A percentile compares a stretch with the other conserved stretches of the same genome.
Evolutionary conservation across 306 rosid species (phyloP).

Genomic region (Datisca glomerata): DNA sequence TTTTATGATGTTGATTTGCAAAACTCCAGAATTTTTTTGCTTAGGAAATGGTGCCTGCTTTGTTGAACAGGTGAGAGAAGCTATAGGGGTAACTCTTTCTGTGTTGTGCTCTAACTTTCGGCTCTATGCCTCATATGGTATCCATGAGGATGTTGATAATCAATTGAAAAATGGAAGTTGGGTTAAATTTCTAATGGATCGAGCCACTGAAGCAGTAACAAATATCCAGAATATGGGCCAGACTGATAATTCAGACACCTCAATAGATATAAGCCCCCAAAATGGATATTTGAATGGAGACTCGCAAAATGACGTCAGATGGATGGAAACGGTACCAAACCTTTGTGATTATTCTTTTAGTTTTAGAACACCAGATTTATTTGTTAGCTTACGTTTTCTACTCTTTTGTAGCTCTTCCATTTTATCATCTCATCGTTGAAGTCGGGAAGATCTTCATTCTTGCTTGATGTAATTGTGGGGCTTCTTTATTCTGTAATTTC

Average conservation of each 20-base stretch:
- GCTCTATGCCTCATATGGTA: constrained; percentile 48
- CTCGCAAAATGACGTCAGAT: constrained; percentile 80
- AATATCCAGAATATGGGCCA: constrained; percentile 70
- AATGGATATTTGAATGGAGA: constrained; percentile 55
- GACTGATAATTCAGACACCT: constrained; percentile 41
- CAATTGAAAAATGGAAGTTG: constrained; percentile 56
- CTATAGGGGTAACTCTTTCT: constrained; percentile 82
- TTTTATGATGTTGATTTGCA: no score
- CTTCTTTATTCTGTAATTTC: constrained; percentile 93
- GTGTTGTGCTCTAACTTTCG: constrained; percentile 82
- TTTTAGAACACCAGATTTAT: constrained; percentile 12
- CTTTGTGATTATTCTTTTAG: constrained; percentile 10
- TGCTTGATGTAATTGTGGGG: constrained; percentile 72
- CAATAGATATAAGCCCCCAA: constrained; percentile 35
- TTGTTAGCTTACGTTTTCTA: constrained; percentile 18
- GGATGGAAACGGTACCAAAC: constrained; percentile 93
- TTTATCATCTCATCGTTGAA: constrained; percentile 80
- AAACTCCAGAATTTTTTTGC: no score
- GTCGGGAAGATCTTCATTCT: constrained; percentile 84
- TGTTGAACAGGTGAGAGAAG: constrained; percentile 76
- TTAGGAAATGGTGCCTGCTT: constrained; percentile 17
- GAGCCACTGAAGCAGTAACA: constrained; percentile 51
- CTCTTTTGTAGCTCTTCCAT: constrained; percentile 62
- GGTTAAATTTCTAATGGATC: constrained; percentile 45
- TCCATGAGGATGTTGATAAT: constrained; percentile 26